Percentiles rank a stretch among this genome's conserved stretches.
These are phyloP conservation scores for Boletus semigastroideus DNA, from an alignment of 1,284 basidiomycete genomes.

Conservation along the genomic window DNA sequence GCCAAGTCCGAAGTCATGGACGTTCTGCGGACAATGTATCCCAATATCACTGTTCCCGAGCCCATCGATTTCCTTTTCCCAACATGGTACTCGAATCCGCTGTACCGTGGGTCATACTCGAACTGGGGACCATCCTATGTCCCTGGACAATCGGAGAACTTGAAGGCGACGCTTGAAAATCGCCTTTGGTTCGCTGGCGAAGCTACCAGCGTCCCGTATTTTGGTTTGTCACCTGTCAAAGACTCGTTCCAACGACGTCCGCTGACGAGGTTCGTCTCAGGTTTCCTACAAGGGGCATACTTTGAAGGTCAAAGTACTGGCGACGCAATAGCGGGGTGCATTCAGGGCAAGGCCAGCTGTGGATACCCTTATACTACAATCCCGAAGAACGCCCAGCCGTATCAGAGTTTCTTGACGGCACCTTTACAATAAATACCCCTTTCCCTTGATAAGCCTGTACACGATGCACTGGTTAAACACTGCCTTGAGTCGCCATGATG, in stretches of 20 bases:
- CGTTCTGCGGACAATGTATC: constrained; percentile 59
- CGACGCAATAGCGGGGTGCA: constrained; percentile 38
- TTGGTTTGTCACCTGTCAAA: constrained; percentile 38
- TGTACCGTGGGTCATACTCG: constrained; percentile 66
- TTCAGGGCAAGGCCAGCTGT: constrained; percentile 31
- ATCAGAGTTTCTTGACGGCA: constrained; percentile 12
- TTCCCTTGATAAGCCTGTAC: background rate
- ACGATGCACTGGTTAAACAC: background rate
- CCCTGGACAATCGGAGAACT: constrained; percentile 51
- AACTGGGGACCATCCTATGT: constrained; percentile 66
- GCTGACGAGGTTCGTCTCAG: constrained; percentile 19
- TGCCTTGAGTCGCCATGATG: background rate
- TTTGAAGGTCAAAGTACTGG: constrained; percentile 41
- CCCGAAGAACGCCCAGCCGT: constrained; percentile 29
- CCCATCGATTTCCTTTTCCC: constrained; percentile 57
- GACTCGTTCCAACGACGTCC: background rate
- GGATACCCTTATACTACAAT: constrained; percentile 25
- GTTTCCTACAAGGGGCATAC: constrained; percentile 49
- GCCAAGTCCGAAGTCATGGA: constrained; percentile 53
- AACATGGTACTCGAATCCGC: constrained; percentile 54
- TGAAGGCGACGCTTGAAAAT: constrained; percentile 53
- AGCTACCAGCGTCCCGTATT: constrained; percentile 58
- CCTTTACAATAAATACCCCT: background rate
- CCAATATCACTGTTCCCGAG: constrained; percentile 49
- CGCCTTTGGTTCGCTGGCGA: constrained; percentile 67